Conservation (phyloP, 2,329 filamentous ascomycete species). For the Fusarium heterosporum region DNA sequence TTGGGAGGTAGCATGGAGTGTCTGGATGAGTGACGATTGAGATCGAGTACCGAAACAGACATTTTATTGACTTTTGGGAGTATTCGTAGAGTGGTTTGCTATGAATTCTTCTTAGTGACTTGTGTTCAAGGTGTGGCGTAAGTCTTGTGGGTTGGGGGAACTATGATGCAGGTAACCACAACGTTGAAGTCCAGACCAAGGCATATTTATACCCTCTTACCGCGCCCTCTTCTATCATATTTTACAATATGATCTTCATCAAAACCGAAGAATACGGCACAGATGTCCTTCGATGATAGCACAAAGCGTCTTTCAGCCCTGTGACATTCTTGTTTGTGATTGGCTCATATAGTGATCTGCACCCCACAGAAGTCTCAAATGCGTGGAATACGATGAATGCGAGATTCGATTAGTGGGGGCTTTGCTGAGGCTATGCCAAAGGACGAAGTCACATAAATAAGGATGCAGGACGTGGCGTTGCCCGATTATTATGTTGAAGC, state of each 20-base stretch:
- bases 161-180: neutral
- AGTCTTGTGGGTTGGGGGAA: neutral
- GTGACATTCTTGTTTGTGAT: constrained; percentile 10
- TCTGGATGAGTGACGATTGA: constrained; percentile 22
- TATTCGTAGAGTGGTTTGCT: neutral
- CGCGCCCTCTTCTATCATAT: neutral
- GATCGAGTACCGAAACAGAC: neutral
- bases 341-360: constrained; percentile 17
- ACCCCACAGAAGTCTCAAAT: constrained; percentile 14
- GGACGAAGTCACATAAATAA: neutral
- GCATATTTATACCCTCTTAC: constrained; percentile 19
- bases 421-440: constrained; percentile 31
- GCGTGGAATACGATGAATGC: constrained; percentile 49
- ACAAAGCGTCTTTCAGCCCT: constrained; percentile 32
- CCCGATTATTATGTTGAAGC: constrained; percentile 3
- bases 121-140: neutral
- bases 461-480: neutral
- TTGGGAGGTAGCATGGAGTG: constrained; percentile 47
- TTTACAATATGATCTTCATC: neutral
- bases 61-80: constrained; percentile 4
- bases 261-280: constrained; percentile 39
- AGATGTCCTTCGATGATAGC: constrained; percentile 5
- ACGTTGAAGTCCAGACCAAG: neutral
- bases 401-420: constrained; percentile 41
- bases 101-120: neutral